Percentiles rank a stretch among this genome's conserved stretches.
Conservation (phyloP, 768 basidiomycete genomes). For the Lactarius psammicola region DNA sequence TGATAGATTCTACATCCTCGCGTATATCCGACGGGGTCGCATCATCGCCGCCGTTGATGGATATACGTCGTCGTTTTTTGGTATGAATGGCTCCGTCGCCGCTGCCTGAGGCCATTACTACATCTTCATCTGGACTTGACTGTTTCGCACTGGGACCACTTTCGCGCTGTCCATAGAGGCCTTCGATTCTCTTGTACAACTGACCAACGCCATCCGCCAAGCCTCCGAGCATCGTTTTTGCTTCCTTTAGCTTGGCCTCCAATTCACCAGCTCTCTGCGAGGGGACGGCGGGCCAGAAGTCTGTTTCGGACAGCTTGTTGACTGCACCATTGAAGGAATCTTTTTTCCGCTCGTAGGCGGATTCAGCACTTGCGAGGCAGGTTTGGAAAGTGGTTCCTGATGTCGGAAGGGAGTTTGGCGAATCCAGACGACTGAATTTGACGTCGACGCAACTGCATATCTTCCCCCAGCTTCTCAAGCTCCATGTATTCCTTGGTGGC, state of each 20-base stretch:
- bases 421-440: constrained; percentile 31
- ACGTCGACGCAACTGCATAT: constrained; percentile 31
- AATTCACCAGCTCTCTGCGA: constrained; percentile 30
- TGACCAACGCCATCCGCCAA: constrained; percentile 32
- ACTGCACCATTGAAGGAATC: constrained; percentile 36
- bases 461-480: constrained; percentile 22
- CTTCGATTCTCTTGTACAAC: constrained; percentile 24
- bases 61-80: constrained; percentile 20
- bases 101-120: background rate
- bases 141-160: background rate
- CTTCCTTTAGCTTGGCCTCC: constrained; percentile 30
- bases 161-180: constrained; percentile 2
- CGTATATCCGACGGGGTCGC: constrained; percentile 9
- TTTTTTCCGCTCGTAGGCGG: constrained; percentile 35
- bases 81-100: constrained; percentile 2
- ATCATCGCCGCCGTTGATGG: background rate
- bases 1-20: constrained; percentile 18
- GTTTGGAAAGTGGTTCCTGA: constrained; percentile 31
- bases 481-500: constrained; percentile 25
- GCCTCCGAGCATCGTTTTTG: constrained; percentile 36
- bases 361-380: constrained; percentile 32
- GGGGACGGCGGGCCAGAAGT: constrained; percentile 43
- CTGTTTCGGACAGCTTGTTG: constrained; percentile 36
- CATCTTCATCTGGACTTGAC: background rate
- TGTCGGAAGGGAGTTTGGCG: constrained; percentile 32